Evolutionary conservation across 148 eudicot genomes (phyloP), one percentile per base, ranked within the genome.

Genomic region (Chenopodium album): DNA sequence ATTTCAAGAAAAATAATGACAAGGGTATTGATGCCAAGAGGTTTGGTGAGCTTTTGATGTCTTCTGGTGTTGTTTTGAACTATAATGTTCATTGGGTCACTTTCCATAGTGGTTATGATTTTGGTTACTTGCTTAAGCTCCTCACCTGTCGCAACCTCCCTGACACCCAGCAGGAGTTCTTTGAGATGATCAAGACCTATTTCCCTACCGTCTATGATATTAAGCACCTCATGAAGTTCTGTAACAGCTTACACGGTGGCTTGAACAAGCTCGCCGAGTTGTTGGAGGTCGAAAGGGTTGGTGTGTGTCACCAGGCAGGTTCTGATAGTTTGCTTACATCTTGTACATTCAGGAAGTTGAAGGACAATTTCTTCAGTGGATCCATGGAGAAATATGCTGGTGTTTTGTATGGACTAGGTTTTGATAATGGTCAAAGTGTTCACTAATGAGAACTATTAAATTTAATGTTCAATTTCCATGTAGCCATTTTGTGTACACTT

Each of bases 21-120:
- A 83, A 77, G 44, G 92, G 92, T 7, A 85, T 90, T 8, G 88
- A 86, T 85, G 90, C 85, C 19, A 31, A 48, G 76, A 81, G 85
- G 52, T 90, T 90, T 80, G 92, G 83, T 65, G 92, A 88, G 88
- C 86, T 90, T 9, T 52, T 90, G 76, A 88, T 90, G 92, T 88
- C 90, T 1, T 90, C 92, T 7, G 92, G 92, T 56, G 84, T 88
- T 22, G 90, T 90, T 46, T 81, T 86, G 79, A 90, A 88, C 76
- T 71, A 85, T 44, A 82, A 75, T 78, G 92, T 90, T 75, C 80
- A 79, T 78, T 90, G 92, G 92, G 85, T 90, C 31, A 90, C 89
- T 20, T 90, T 88, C 65, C 92, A 90, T 60, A 86, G 92, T 83
- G 89, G 89, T 48, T 86, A 85, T 84, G 92, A 90, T 82, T 90